Base-by-base conservation (phyloP, 805 yeast genomes). In the Spathaspora sp. region DNA sequence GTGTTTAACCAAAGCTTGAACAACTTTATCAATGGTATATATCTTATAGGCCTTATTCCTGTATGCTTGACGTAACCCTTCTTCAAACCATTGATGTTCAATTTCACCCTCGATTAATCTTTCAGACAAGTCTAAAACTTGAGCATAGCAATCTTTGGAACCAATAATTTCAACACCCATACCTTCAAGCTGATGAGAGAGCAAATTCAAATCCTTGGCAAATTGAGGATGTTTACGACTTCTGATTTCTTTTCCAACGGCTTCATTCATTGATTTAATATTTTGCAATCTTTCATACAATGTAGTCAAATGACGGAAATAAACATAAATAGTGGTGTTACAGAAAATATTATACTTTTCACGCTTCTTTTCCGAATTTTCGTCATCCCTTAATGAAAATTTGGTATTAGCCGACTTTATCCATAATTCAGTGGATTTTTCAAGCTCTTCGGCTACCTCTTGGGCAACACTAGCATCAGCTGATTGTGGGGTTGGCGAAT, bases 1-100 rank as follows among this genome's bases (percentile, higher is more conserved):
- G 66, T 94, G 97, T 67, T 94, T 94, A 10, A 74, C 73, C 64
- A 74, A 57, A 2, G 77, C 68, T 62, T 90, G 96, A 18, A 91
- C 81, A 23, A 92, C 96, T 70, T 92, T 94, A 67, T 94, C 97
- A 55, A 94, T 80, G 1, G 98, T 93, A 72, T 91, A 93, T 51
- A 94, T 71, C 66, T 90, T 90, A 74, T 88, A 94, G 0, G 98
- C 99, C 55, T 85, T 86, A 70, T 93, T 94, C 62, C 94, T 82
- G 73, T 88, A 94, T 0, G 96, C 97, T 75, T 93, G 97, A 56
- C 99, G 89, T 53, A 94, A 71, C 16, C 96, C 81, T 68, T 94
- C 99, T 72, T 94, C 99, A 67, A 88, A 96, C 87, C 91, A 85
- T 67, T 87, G 94, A 56, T 89, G 96, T 63, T 94, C 99, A 47